Base-by-base conservation (phyloP, 148 eudicot genomes). In the Salicornia ramosissima region DNA sequence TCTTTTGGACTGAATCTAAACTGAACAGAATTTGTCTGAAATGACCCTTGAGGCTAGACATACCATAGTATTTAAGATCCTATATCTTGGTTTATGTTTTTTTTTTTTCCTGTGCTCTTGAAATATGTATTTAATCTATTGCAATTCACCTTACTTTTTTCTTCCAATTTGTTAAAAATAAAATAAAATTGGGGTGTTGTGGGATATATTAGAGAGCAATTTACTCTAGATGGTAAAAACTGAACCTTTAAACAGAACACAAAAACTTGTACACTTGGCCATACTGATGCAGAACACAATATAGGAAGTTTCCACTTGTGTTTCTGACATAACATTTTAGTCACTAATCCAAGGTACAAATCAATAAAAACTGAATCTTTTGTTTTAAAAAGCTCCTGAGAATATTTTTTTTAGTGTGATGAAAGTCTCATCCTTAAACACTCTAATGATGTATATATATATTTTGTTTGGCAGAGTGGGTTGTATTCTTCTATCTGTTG, bases 401-500 rank as follows among this genome's bases (percentile, higher is more conserved):
- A 22, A 5, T 6, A 22, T 42, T 45, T 8, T n/a, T 43, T 30
- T 28, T 57, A 4, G 2, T 26, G 49, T 61, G 18, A 5, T 40
- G 29, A 4, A 43, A 64, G 29, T 14, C 52, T 45, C n/a, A 26
- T 31, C 29, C 57, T 72, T 4, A 21, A 29, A 42, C 6, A 28
- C 28, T 43, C 16, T n/a, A 4, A 19, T 36, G 45, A 21, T 65
- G 5, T 62, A 24, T 59, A n/a, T n/a, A n/a, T n/a, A n/a, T n/a
- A n/a, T n/a, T n/a, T n/a, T n/a, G n/a, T 16, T 21, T 42, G 34
- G 31, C 65, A 94, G 99, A 77, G 80, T 81, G 49, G 99, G 99
- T 39, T 88, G 96, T 68, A 86, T 91, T 65, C 80, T 94, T 73
- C 82, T 94, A 64, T 80, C 85, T 13, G 87, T 91, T 30, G 97